phyloP scores from a whole-genome alignment of 768 basidiomycete genomes.

The Neoboletus brunneissimus region DNA sequence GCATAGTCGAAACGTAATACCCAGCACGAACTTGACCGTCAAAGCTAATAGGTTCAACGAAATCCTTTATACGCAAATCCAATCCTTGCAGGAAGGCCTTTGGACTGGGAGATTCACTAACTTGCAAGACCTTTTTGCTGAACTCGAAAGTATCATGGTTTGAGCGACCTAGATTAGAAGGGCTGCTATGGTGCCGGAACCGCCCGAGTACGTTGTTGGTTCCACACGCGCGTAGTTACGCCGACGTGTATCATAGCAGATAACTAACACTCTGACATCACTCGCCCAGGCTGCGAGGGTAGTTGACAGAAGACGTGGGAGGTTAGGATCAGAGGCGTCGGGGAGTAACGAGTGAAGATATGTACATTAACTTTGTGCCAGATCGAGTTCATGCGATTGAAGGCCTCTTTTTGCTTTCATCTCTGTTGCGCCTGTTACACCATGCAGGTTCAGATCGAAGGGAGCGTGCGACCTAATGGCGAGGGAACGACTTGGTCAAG shows the following conservation, averaged over 20 bases:
- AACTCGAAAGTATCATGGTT: background rate
- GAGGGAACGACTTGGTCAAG: no score
- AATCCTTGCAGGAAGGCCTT: background rate
- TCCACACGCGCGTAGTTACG: background rate
- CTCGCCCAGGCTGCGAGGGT: background rate
- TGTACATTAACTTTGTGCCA: background rate
- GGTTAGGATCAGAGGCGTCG: background rate
- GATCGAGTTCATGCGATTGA: background rate
- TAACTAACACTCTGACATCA: background rate
- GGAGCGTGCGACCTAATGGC: background rate
- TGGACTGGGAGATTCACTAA: background rate
- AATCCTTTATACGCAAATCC: background rate
- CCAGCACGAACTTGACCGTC: background rate
- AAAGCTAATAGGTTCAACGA: background rate
- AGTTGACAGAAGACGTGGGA: background rate
- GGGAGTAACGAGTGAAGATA: background rate
- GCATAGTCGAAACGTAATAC: background rate
- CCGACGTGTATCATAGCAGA: background rate
- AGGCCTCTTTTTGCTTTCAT: background rate
- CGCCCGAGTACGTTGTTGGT: background rate
- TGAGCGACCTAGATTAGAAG: background rate
- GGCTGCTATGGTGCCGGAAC: background rate
- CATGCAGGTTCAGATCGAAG: background rate
- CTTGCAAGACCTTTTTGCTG: background rate
- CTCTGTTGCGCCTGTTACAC: background rate